Conservation (phyloP, 257 asterid genomes). For the Solanum lycopersicoides region DNA sequence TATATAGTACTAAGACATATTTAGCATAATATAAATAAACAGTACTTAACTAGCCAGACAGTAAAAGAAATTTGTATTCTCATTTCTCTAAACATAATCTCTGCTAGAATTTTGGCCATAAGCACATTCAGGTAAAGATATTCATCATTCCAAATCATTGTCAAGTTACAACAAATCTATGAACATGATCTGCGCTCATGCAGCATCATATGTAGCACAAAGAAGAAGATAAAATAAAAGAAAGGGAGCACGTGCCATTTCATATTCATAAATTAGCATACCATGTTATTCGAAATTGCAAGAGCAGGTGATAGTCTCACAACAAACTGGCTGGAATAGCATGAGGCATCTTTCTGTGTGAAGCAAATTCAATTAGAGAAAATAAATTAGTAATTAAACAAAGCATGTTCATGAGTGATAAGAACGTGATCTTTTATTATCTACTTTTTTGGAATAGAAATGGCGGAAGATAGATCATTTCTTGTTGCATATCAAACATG, state of each 20-base stretch:
- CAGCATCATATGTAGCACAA: neutral
- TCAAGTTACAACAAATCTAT: neutral
- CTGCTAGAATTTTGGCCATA: neutral
- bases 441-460: neutral
- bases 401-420: neutral
- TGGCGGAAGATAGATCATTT: neutral
- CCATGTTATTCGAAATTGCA: conserved; percentile 74
- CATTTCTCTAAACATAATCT: neutral
- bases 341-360: conserved; percentile 41
- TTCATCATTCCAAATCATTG: neutral
- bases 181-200: neutral
- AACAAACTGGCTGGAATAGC: conserved; percentile 50
- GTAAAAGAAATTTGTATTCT: neutral
- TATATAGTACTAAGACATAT: neutral
- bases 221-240: neutral
- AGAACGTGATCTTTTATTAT: neutral
- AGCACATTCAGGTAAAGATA: neutral
- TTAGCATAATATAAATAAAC: neutral
- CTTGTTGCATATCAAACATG: neutral
- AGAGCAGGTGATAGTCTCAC: conserved; percentile 68
- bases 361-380: conserved; percentile 1
- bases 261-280: conserved; percentile 13
- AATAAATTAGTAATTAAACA: neutral
- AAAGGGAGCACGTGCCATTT: neutral
- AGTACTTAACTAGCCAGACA: neutral